These are phyloP conservation scores for Platanthera guangdongensis DNA, from an alignment of 106 monocot species.

Conservation along the genomic window DNA sequence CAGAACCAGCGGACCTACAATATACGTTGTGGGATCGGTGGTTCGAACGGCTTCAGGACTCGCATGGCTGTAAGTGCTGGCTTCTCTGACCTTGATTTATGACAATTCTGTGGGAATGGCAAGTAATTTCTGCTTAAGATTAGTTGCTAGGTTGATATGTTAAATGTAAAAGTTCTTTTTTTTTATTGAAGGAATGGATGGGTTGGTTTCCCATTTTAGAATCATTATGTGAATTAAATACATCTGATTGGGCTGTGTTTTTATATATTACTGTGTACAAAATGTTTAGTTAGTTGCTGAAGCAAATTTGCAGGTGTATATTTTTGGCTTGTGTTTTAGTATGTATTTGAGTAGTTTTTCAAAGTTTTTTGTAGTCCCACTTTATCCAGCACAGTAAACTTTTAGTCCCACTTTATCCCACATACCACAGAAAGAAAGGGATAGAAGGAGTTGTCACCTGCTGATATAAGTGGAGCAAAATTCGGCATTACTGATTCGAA, in stretches of 20 bases:
- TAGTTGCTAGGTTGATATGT: no score
- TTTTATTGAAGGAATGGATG: not conserved
- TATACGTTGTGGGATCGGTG: slow-evolving; percentile 56
- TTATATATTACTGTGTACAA: not conserved
- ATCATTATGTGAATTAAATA: not conserved
- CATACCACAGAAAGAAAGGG: no score
- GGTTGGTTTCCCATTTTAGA: not conserved
- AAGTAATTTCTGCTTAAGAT: not conserved
- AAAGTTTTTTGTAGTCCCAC: no score
- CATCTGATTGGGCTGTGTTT: not conserved
- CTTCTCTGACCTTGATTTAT: slow-evolving; percentile 31
- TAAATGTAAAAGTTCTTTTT: not conserved
- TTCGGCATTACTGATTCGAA: no score
- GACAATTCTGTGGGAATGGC: not conserved
- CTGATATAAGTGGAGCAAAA: no score
- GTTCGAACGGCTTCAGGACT: slow-evolving; percentile 77
- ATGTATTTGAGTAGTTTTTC: no score
- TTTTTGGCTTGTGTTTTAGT: no score
- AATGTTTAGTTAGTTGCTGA: not conserved
- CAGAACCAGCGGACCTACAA: slow-evolving; percentile 59
- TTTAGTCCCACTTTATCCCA: no score
- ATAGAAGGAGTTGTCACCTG: no score
- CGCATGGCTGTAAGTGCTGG: slow-evolving; percentile 58
- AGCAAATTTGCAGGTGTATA: no score
- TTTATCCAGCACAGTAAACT: no score